A percentile compares a stretch with the other conserved stretches of the same genome.
phyloP scores from a whole-genome alignment of 768 basidiomycete species.

The Kwoniella botswanensis region DNA sequence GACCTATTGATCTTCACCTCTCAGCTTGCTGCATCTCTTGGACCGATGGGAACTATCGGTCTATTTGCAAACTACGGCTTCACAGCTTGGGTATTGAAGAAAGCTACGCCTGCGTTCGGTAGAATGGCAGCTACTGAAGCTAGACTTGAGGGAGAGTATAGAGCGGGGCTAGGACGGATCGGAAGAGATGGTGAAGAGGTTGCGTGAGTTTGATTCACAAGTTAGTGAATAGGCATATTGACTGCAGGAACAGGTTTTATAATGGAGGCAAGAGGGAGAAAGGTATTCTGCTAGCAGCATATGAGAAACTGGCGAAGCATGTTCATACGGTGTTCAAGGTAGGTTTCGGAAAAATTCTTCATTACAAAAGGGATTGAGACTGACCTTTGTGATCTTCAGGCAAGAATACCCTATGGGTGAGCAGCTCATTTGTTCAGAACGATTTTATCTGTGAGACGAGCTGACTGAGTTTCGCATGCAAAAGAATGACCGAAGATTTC shows the following conservation, averaged over 20 bases:
- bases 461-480: neutral
- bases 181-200: slow-evolving; percentile 91
- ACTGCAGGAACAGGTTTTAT: slow-evolving; percentile 85
- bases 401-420: slow-evolving; percentile 40
- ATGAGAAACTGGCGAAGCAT: slow-evolving; percentile 79
- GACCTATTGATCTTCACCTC: slow-evolving; percentile 90
- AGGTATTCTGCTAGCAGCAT: slow-evolving; percentile 77
- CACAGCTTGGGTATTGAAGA: slow-evolving; percentile 79
- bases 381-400: neutral
- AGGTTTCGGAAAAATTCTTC: slow-evolving; percentile 20
- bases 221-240: slow-evolving; percentile 86
- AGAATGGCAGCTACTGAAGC: slow-evolving; percentile 86
- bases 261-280: slow-evolving; percentile 83
- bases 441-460: neutral
- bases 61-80: slow-evolving; percentile 82
- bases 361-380: neutral
- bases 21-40: slow-evolving; percentile 84
- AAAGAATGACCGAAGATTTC: slow-evolving; percentile 93
- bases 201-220: slow-evolving; percentile 79
- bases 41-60: slow-evolving; percentile 77
- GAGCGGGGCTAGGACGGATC: slow-evolving; percentile 81
- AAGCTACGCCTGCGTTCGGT: slow-evolving; percentile 92
- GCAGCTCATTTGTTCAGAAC: slow-evolving; percentile 2
- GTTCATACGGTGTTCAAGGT: slow-evolving; percentile 91
- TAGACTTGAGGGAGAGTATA: slow-evolving; percentile 86